Evolutionary conservation across 164 flowering plant species (phyloP).

Genomic region (Sedum album): DNA sequence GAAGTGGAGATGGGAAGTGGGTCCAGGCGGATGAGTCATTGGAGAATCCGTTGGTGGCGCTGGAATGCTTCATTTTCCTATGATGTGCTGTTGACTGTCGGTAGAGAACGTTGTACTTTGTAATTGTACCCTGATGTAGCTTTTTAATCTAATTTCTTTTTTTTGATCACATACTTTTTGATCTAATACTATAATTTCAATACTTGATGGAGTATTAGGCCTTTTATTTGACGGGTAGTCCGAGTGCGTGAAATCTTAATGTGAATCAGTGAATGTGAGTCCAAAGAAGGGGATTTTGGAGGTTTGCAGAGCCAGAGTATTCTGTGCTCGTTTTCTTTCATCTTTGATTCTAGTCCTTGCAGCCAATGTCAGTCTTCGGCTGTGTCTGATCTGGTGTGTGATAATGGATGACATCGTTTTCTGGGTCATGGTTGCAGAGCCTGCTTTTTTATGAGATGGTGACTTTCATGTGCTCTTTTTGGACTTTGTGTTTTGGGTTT

Average conservation of each 20-base stretch:
- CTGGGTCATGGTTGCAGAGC: background rate
- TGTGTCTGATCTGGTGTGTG: background rate
- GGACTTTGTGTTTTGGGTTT: background rate
- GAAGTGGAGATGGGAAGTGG: background rate
- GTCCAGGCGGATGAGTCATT: background rate
- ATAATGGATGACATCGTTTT: background rate
- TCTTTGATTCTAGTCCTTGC: background rate
- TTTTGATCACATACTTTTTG: background rate
- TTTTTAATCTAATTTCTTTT: too few relatives aligned
- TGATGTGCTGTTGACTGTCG: background rate
- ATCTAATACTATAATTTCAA: background rate
- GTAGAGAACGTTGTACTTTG: background rate
- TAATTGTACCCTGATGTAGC: background rate
- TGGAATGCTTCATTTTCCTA: constrained; percentile 2
- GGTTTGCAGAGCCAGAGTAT: background rate
- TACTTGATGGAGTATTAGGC: too few relatives aligned
- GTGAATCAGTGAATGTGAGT: background rate
- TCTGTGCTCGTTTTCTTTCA: too few relatives aligned
- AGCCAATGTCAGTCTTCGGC: background rate
- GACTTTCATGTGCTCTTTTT: background rate
- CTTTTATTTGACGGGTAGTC: too few relatives aligned
- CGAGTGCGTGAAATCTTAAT: too few relatives aligned
- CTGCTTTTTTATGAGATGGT: constrained; percentile 1
- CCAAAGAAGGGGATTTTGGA: background rate
- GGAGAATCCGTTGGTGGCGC: constrained; percentile 8